Percentiles rank a stretch among this genome's conserved stretches.
phyloP scores from a whole-genome alignment of 768 basidiomycete genomes.

The Agrocybe pediades region DNA sequence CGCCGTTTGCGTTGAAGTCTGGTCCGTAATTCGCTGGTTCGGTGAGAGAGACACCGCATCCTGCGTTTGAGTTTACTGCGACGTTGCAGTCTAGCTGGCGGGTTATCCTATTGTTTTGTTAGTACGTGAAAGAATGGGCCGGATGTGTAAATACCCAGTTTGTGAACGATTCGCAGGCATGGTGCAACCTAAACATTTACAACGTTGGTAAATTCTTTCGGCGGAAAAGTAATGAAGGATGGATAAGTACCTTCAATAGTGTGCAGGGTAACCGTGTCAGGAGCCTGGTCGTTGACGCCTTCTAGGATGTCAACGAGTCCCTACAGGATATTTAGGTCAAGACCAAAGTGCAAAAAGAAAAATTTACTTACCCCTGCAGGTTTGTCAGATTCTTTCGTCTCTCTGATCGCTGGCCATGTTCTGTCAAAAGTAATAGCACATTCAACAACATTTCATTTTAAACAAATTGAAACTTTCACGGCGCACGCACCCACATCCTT shows the following conservation, averaged over 20 bases:
- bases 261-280: conserved; percentile 58
- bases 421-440: too few species aligned
- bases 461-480: too few species aligned
- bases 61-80: conserved; percentile 44
- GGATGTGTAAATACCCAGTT: conserved; percentile 31
- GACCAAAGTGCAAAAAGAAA: background rate
- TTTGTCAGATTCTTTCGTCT: conserved; percentile 35
- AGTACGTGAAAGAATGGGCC: background rate
- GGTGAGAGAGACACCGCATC: conserved; percentile 48
- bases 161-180: conserved; percentile 40
- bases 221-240: background rate
- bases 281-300: conserved; percentile 56
- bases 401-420: conserved; percentile 51
- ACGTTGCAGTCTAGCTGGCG: conserved; percentile 44
- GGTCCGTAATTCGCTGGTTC: conserved; percentile 49
- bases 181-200: conserved; percentile 36
- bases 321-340: conserved; percentile 18
- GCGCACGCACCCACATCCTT: conserved; percentile 46
- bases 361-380: conserved; percentile 25
- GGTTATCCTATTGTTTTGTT: conserved; percentile 24
- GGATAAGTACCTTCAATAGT: conserved; percentile 42
- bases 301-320: conserved; percentile 55
- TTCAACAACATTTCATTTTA: too few species aligned
- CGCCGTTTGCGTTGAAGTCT: conserved; percentile 55
- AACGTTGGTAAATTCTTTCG: background rate